These are phyloP conservation scores for Hypomyces rosellus DNA, from an alignment of 2,329 filamentous ascomycete species.

Conservation along the genomic window DNA sequence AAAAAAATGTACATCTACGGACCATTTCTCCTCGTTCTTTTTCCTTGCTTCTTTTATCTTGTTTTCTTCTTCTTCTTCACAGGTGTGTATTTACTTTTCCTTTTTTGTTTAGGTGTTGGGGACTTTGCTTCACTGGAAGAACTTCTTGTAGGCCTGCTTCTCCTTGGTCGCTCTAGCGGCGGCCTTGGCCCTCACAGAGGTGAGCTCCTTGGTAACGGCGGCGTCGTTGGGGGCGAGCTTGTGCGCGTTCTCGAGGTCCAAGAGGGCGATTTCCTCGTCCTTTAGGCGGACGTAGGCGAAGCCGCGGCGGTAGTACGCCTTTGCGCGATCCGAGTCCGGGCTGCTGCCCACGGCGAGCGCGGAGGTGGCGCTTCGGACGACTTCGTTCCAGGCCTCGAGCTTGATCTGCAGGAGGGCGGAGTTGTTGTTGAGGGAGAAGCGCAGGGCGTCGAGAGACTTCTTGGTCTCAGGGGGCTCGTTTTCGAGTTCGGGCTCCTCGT, in stretches of 20 bases:
- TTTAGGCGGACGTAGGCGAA: constrained; percentile 69
- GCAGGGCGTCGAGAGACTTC: constrained; percentile 62
- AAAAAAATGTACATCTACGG: neutral
- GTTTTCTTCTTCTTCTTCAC: neutral
- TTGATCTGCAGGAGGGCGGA: constrained; percentile 81
- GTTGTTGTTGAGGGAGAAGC: constrained; percentile 85
- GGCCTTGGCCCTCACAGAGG: constrained; percentile 69
- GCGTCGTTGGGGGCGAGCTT: constrained; percentile 69
- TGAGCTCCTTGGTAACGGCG: constrained; percentile 68
- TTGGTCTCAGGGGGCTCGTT: constrained; percentile 64
- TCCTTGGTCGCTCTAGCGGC: constrained; percentile 74
- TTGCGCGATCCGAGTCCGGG: constrained; percentile 74
- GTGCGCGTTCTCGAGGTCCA: constrained; percentile 69
- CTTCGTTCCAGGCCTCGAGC: constrained; percentile 64
- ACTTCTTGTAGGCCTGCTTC: constrained; percentile 88
- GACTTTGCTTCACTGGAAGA: constrained; percentile 52
- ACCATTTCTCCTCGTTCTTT: neutral
- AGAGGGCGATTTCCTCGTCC: constrained; percentile 76
- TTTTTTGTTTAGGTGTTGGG: neutral
- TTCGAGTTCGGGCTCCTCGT: constrained; percentile 73
- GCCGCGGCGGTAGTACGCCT: constrained; percentile 80
- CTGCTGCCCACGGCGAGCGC: constrained; percentile 64
- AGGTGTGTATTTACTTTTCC: neutral
- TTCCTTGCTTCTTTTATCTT: neutral
- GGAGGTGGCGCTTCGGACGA: constrained; percentile 60